Evolutionary conservation across 768 basidiomycete genomes (phyloP).

Genomic region (Lepiota venenata): DNA sequence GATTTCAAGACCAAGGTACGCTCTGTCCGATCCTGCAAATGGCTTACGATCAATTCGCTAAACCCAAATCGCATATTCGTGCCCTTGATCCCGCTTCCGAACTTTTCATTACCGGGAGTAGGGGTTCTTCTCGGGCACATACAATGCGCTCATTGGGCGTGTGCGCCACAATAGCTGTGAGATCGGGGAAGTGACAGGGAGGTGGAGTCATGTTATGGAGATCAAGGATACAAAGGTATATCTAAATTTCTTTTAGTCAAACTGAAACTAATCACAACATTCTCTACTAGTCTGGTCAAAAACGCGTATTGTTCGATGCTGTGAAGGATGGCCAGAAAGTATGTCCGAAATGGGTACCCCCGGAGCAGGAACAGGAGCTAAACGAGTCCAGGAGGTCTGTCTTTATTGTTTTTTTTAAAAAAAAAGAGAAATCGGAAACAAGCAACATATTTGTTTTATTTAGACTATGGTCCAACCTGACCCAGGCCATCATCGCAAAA

Average conservation of each 20-base stretch:
- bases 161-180: slow-evolving; percentile 63
- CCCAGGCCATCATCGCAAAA: slow-evolving; percentile 79
- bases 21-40: not conserved
- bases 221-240: slow-evolving; percentile 67
- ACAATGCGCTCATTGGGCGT: slow-evolving; percentile 85
- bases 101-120: slow-evolving; percentile 22
- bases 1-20: slow-evolving; percentile 97
- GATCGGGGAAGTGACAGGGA: slow-evolving; percentile 83
- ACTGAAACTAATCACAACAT: not conserved
- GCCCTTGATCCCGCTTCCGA: not conserved
- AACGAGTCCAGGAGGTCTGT: slow-evolving; percentile 85
- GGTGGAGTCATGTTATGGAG: slow-evolving; percentile 92
- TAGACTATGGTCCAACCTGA: slow-evolving; percentile 82
- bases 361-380: slow-evolving; percentile 83
- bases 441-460: not conserved
- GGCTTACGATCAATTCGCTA: not conserved
- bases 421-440: not conserved
- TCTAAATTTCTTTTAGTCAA: slow-evolving; percentile 1
- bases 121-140: slow-evolving; percentile 97
- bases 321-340: slow-evolving; percentile 68
- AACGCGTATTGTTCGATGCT: slow-evolving; percentile 83
- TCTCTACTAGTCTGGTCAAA: slow-evolving; percentile 54
- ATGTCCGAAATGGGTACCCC: slow-evolving; percentile 79
- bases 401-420: not conserved
- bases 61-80: not conserved